phyloP scores from a whole-genome alignment of 208 protist species.

The Balamuthia mandrillaris region DNA sequence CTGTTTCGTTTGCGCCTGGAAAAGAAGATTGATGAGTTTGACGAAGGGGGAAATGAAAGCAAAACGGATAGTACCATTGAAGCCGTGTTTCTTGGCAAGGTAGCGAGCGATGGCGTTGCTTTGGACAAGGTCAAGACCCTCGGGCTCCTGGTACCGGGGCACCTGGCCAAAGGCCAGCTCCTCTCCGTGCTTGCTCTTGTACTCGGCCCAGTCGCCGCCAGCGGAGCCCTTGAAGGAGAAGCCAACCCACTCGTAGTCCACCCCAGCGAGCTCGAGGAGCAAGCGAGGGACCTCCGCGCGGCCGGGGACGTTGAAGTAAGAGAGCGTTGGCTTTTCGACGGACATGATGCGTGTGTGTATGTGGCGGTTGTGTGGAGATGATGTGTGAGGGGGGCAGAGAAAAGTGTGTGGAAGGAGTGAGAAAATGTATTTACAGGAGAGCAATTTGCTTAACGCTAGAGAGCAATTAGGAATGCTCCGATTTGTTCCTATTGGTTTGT shows the following conservation, averaged over 20 bases:
- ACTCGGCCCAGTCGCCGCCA: background rate
- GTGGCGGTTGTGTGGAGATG: too few relatives aligned
- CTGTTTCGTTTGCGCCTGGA: background rate
- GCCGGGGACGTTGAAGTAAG: background rate
- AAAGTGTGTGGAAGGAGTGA: too few relatives aligned
- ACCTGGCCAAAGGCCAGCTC: conserved; percentile 1
- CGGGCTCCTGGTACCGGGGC: conserved; percentile 19
- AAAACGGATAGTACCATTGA: background rate
- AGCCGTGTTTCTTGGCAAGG: background rate
- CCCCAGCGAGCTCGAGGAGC: background rate
- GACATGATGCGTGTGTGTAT: background rate
- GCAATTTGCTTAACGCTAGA: too few relatives aligned
- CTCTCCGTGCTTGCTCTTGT: background rate
- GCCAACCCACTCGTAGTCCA: background rate
- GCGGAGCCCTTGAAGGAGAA: background rate
- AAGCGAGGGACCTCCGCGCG: background rate
- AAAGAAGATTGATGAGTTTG: too few relatives aligned
- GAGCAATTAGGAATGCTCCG: too few relatives aligned
- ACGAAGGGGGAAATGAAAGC: too few relatives aligned
- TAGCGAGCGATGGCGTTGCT: background rate
- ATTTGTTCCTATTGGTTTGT: too few relatives aligned
- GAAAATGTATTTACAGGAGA: too few relatives aligned
- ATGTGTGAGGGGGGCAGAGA: too few relatives aligned
- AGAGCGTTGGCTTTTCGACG: background rate
- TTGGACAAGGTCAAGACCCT: background rate